A percentile compares a stretch with the other conserved stretches of the same genome.
phyloP scores from a whole-genome alignment of 331 rosid species.

The Erythrophleum ivorense region DNA sequence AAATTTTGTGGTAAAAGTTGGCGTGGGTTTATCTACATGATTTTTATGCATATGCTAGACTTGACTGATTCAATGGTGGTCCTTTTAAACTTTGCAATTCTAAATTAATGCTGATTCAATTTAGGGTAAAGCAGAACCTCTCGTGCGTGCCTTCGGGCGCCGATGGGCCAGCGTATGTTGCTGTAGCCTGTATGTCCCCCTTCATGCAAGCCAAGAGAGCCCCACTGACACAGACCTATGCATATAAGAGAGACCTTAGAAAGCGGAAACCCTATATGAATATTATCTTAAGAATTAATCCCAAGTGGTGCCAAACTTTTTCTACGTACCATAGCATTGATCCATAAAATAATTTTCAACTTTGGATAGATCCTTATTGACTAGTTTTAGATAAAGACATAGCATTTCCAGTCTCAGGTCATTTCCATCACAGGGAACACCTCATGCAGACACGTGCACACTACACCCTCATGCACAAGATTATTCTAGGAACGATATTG shows the following conservation, averaged over 20 bases:
- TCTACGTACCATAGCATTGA: not conserved
- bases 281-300: not conserved
- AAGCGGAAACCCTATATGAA: not conserved
- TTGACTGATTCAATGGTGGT: slow-evolving; percentile 5
- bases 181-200: slow-evolving; percentile 43
- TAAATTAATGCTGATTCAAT: not conserved
- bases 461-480: not conserved
- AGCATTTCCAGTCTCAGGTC: not conserved
- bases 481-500: slow-evolving; percentile 6
- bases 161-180: slow-evolving; percentile 13
- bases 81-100: not conserved
- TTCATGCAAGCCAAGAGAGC: slow-evolving; percentile 35
- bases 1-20: not conserved
- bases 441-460: slow-evolving; percentile 15
- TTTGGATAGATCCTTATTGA: not conserved
- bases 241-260: not conserved
- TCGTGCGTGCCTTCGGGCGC: slow-evolving; percentile 44
- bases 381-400: not conserved
- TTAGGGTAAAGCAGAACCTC: not conserved
- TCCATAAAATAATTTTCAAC: not conserved
- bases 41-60: not conserved
- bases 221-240: not conserved
- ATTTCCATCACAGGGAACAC: not conserved
- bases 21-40: not conserved
- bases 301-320: not conserved